Conservation (phyloP, 495 filamentous ascomycete species). For the Talaromyces wortmannii region DNA sequence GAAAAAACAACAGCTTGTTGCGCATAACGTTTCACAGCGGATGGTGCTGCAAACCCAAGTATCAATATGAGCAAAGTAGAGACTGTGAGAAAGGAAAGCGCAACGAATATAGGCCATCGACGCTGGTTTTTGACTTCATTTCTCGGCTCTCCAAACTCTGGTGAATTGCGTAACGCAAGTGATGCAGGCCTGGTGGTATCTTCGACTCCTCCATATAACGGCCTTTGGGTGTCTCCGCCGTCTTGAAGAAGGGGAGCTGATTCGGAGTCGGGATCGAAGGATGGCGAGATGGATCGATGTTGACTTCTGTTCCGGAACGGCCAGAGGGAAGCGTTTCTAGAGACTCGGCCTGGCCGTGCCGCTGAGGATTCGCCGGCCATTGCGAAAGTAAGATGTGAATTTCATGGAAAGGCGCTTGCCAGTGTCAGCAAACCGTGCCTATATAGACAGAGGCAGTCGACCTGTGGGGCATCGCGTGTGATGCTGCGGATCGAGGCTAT, state of each 20-base stretch:
- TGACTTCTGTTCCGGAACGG: neutral
- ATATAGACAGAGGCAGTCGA: no score
- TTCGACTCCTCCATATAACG: constrained; percentile 22
- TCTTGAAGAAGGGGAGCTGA: constrained; percentile 36
- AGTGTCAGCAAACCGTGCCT: no score
- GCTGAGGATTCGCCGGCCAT: constrained; percentile 26
- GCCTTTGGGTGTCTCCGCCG: constrained; percentile 21
- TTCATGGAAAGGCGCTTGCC: no score
- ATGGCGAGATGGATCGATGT: constrained; percentile 7
- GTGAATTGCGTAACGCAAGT: neutral
- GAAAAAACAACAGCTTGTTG: constrained; percentile 75
- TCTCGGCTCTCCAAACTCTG: neutral
- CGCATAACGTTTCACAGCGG: constrained; percentile 75
- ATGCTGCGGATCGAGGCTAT: no score
- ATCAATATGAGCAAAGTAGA: constrained; percentile 43
- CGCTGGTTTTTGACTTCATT: constrained; percentile 22
- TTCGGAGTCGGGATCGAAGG: constrained; percentile 32
- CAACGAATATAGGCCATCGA: constrained; percentile 53
- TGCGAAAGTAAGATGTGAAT: neutral
- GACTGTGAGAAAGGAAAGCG: constrained; percentile 40
- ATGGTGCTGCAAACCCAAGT: constrained; percentile 73
- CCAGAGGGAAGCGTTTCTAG: constrained; percentile 10
- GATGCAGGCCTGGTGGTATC: constrained; percentile 15
- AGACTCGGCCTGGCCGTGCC: constrained; percentile 21
- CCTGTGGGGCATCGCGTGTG: no score